Evolutionary conservation across 176 grass and related monocot genomes (phyloP).

Genomic region (Chrysopogon serrulatus): DNA sequence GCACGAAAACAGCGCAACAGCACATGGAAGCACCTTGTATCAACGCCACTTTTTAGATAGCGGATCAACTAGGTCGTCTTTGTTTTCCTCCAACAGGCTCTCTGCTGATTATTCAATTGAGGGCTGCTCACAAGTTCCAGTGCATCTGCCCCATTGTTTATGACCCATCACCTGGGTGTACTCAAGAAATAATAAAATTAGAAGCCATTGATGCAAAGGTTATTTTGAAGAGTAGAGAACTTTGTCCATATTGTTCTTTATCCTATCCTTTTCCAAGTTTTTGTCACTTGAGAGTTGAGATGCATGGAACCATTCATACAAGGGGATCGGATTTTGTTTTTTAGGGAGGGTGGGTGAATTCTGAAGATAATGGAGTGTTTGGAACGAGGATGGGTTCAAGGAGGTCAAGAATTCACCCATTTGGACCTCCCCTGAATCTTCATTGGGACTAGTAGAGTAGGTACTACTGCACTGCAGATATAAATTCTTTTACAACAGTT

Average conservation of each 20-base stretch:
- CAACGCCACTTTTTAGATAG: background rate
- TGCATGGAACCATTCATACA: background rate
- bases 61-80: conserved; percentile 21
- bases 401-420: background rate
- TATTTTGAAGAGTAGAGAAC: background rate
- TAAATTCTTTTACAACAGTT: background rate
- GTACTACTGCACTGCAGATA: background rate
- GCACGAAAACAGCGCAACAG: conserved; percentile 20
- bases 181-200: background rate
- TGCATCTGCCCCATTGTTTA: conserved; percentile 10
- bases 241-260: background rate
- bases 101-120: background rate
- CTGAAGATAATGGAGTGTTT: background rate
- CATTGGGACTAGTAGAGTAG: background rate
- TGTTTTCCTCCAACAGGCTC: conserved; percentile 25
- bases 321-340: background rate
- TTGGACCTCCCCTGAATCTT: background rate
- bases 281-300: background rate
- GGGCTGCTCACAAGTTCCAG: background rate
- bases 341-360: background rate
- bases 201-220: background rate
- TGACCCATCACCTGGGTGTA: background rate
- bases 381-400: background rate
- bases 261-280: background rate
- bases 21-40: conserved; percentile 35